Conservation (phyloP, 2,329 filamentous ascomycete genomes). For the Alternaria triticina region DNA sequence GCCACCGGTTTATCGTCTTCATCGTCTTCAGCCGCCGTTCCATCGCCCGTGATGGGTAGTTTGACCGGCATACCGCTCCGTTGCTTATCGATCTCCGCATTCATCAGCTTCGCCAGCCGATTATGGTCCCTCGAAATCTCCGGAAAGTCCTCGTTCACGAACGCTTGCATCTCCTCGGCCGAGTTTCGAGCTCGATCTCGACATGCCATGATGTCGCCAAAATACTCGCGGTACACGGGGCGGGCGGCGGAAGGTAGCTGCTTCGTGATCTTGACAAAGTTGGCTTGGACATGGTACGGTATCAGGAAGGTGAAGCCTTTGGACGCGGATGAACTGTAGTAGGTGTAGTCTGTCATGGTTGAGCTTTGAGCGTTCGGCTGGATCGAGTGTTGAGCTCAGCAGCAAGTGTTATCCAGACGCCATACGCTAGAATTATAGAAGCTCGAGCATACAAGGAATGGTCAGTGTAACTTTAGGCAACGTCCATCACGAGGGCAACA, state of each 20-base stretch:
- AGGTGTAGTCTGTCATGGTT: neutral
- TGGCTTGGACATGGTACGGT: neutral
- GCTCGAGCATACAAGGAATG: neutral
- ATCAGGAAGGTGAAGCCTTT: neutral
- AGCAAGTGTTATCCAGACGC: neutral
- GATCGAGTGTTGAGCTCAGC: rapidly evolving
- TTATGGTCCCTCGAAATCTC: neutral
- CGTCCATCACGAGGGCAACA: neutral
- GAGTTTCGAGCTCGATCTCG: neutral
- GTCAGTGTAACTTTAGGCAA: neutral
- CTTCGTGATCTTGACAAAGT: neutral
- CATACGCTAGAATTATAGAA: neutral
- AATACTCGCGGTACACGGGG: neutral
- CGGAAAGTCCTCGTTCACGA: neutral
- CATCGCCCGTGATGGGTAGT: neutral
- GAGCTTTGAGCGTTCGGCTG: neutral
- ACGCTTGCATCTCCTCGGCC: neutral
- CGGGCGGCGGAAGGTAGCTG: neutral
- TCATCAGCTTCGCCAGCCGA: neutral
- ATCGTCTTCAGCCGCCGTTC: neutral
- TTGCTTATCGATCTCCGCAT: neutral
- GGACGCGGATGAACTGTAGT: neutral
- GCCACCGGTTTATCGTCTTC: neutral
- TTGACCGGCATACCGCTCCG: neutral
- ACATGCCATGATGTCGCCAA: neutral